These are phyloP conservation scores for Bertia moriformis DNA, from an alignment of 2,329 filamentous ascomycete species.

Conservation along the genomic window DNA sequence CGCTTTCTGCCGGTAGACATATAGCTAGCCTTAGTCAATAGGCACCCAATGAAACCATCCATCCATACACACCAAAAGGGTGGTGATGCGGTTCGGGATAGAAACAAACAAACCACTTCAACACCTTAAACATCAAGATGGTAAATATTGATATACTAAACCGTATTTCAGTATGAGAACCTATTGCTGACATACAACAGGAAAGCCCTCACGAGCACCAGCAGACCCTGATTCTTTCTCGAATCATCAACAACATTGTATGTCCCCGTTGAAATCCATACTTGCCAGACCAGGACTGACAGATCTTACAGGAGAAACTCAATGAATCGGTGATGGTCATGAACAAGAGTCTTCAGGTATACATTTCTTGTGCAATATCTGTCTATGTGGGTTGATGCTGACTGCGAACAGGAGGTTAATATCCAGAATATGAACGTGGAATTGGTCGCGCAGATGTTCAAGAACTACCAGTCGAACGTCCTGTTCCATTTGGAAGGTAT, in stretches of 20 bases:
- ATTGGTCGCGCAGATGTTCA: conserved; percentile 97
- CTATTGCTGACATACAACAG: too few species aligned
- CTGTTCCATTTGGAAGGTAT: conserved; percentile 91
- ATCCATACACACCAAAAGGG: too few species aligned
- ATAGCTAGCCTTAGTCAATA: too few species aligned
- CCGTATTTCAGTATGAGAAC: too few species aligned
- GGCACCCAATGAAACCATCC: too few species aligned
- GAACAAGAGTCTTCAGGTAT: conserved; percentile 80
- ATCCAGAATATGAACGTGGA: conserved; percentile 98
- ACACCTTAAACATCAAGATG: too few species aligned
- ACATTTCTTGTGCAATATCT: conserved; percentile 4
- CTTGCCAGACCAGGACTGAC: too few species aligned
- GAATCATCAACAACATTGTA: conserved; percentile 96
- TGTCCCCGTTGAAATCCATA: conserved; percentile 26
- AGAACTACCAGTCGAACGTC: conserved; percentile 97
- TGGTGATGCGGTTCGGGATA: too few species aligned
- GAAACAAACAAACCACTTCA: too few species aligned
- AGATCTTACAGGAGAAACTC: conserved; percentile 75
- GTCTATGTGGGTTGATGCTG: not conserved
- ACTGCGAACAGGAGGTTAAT: conserved; percentile 71
- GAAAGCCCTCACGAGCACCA: conserved; percentile 97
- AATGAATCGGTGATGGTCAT: conserved; percentile 86
- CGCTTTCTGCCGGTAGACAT: too few species aligned
- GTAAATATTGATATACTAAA: too few species aligned
- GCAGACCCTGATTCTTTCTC: conserved; percentile 80